Evolutionary conservation across 805 yeast genomes (phyloP).

Genomic region (Pichia insulana): DNA sequence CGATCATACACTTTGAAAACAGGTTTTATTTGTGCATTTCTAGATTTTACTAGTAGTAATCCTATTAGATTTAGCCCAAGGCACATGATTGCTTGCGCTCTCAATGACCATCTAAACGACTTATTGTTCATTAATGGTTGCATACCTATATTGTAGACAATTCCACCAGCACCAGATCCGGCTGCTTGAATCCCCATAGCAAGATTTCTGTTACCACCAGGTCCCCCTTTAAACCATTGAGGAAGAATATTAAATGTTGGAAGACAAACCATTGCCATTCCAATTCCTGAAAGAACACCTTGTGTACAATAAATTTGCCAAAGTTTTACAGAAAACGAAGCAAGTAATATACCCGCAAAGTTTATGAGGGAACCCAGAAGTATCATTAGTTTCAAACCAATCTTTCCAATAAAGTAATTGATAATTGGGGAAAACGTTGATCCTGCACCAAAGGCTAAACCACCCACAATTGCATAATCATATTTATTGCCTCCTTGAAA

Average conservation of each 20-base stretch:
- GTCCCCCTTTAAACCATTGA: slow-evolving; percentile 47
- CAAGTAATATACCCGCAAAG: slow-evolving; percentile 48
- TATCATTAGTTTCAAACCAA: slow-evolving; percentile 35
- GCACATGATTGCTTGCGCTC: slow-evolving; percentile 39
- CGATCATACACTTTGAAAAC: slow-evolving; percentile 34
- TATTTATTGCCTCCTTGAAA: slow-evolving; percentile 48
- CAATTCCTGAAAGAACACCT: slow-evolving; percentile 55
- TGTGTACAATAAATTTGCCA: slow-evolving; percentile 68
- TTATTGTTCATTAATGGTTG: slow-evolving; percentile 32
- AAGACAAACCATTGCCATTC: slow-evolving; percentile 48
- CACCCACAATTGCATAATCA: slow-evolving; percentile 63
- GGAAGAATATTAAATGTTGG: slow-evolving; percentile 57
- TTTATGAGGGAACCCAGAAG: slow-evolving; percentile 41
- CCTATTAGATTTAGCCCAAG: slow-evolving; percentile 28
- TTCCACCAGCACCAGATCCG: slow-evolving; percentile 48
- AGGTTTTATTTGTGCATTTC: slow-evolving; percentile 30
- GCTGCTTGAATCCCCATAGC: slow-evolving; percentile 40
- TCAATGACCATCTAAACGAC: slow-evolving; percentile 42
- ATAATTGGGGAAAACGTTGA: slow-evolving; percentile 41
- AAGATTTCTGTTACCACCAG: slow-evolving; percentile 44
- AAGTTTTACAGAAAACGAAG: slow-evolving; percentile 46
- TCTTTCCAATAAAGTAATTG: slow-evolving; percentile 33
- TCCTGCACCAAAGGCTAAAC: slow-evolving; percentile 52
- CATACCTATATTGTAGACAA: slow-evolving; percentile 40
- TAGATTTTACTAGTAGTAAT: slow-evolving; percentile 28